A percentile compares a stretch with the other conserved stretches of the same genome.
Evolutionary conservation across 2,329 filamentous ascomycete genomes (phyloP).

Genomic region (Tricladium varicosporioides): DNA sequence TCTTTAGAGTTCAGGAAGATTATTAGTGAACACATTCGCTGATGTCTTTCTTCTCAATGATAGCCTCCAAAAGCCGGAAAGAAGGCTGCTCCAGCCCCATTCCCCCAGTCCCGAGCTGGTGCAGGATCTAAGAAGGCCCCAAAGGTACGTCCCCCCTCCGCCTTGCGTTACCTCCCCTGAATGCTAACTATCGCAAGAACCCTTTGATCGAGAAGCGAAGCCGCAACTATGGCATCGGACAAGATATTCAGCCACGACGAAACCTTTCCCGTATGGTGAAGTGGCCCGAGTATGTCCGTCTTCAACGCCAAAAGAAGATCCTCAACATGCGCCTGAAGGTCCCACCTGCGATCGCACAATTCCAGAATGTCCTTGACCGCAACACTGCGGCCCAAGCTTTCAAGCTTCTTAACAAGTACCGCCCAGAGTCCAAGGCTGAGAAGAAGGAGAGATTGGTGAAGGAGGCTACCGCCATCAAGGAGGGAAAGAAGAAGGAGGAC

Average conservation of each 20-base stretch:
- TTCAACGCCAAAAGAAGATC: slow-evolving; percentile 84
- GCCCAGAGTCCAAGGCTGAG: slow-evolving; percentile 97
- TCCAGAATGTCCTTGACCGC: slow-evolving; percentile 94
- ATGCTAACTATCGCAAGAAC: slow-evolving; percentile 61
- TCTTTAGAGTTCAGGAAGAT: slow-evolving; percentile 95
- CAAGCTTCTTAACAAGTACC: slow-evolving; percentile 99
- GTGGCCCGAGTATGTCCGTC: slow-evolving; percentile 99
- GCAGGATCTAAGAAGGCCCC: slow-evolving; percentile 82
- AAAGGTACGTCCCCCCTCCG: slow-evolving; percentile 70
- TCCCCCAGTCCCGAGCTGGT: slow-evolving; percentile 89
- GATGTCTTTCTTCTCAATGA: slow-evolving; percentile 99
- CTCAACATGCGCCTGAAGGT: slow-evolving; percentile 98
- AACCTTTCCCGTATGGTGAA: slow-evolving; percentile 98
- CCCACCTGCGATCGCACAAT: slow-evolving; percentile 94
- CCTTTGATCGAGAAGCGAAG: slow-evolving; percentile 98
- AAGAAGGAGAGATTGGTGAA: slow-evolving; percentile 99
- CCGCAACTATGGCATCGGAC: slow-evolving; percentile 97
- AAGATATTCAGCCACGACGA: slow-evolving; percentile 95
- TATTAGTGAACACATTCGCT: slow-evolving; percentile 77
- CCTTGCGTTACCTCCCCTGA: background rate
- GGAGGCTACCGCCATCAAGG: slow-evolving; percentile 95
- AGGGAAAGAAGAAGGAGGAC: slow-evolving; percentile 99
- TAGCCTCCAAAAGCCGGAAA: slow-evolving; percentile 97
- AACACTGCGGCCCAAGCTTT: slow-evolving; percentile 96
- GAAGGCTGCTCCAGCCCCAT: slow-evolving; percentile 96